Evolutionary conservation across 805 yeast genomes (phyloP).

Genomic region (Brettanomyces custersianus): DNA sequence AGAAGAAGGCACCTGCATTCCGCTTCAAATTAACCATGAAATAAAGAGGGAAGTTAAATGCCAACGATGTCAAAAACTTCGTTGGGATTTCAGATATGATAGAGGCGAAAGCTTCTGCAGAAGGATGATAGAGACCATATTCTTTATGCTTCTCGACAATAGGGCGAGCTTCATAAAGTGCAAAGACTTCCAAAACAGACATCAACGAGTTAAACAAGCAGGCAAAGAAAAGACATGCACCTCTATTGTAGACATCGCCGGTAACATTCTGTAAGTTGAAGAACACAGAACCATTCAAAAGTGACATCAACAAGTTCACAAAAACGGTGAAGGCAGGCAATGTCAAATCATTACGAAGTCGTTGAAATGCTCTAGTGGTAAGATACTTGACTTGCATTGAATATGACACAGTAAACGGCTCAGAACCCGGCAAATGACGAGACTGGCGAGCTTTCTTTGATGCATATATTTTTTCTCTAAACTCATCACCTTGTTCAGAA

Average conservation of each 20-base stretch:
- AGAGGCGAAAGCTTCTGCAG: slow-evolving; percentile 51
- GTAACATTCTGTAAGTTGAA: slow-evolving; percentile 36
- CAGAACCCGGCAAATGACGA: slow-evolving; percentile 32
- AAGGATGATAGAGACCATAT: slow-evolving; percentile 46
- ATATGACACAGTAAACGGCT: slow-evolving; percentile 45
- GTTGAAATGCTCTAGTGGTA: slow-evolving; percentile 35
- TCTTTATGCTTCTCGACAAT: slow-evolving; percentile 49
- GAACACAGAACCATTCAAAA: slow-evolving; percentile 46
- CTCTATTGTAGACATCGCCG: slow-evolving; percentile 40
- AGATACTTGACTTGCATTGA: slow-evolving; percentile 41
- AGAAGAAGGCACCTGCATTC: slow-evolving; percentile 43
- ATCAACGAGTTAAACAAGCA: slow-evolving; percentile 52
- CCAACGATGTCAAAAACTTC: slow-evolving; percentile 32
- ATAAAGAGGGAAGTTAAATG: slow-evolving; percentile 40
- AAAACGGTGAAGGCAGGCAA: slow-evolving; percentile 32
- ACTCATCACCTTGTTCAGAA: slow-evolving; percentile 10
- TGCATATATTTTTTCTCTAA: slow-evolving; percentile 19
- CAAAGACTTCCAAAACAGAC: slow-evolving; percentile 46
- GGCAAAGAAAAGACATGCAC: slow-evolving; percentile 59
- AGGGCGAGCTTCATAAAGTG: slow-evolving; percentile 43
- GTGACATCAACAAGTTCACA: slow-evolving; percentile 42
- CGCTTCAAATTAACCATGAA: slow-evolving; percentile 44
- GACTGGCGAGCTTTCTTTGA: slow-evolving; percentile 48
- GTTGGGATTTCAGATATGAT: slow-evolving; percentile 41
- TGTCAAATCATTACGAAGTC: slow-evolving; percentile 42